Evolutionary conservation across 2,329 filamentous ascomycete genomes (phyloP), one percentile per base, ranked within the genome.

Genomic region (Claviceps sorghi): DNA sequence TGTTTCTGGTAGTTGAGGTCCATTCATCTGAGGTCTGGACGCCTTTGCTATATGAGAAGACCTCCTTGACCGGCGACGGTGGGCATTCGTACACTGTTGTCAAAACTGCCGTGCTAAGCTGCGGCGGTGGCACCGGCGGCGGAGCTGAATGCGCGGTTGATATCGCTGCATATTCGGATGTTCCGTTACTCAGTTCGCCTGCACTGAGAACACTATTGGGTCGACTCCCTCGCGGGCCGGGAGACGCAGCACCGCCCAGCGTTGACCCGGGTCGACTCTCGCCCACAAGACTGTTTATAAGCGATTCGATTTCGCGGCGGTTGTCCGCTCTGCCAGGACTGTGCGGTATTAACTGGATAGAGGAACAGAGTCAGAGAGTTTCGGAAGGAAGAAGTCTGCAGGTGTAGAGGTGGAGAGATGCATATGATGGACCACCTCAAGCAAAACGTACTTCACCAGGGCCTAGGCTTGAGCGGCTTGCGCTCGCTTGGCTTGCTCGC

Each of bases 1-100:
- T 63, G 1, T 76, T 69, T 34, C 75, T 72, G 36, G 75, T 71
- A 30, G 77, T 71, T 53, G 74, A 72, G 19, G 75, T 73, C 80
- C 86, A 86, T 56, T 84, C 81, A 61, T 88, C 85, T 22, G 84
- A 81, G 17, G 93, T 96, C 68, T 98, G 94, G 22, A 97, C 89
- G 52, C 83, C 90, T 72, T 96, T 97, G 75, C 87, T 97, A 74
- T 98, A 98, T 51, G 89, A 95, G 63, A 95, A 89, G 54, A 95
- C 76, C 67, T 98, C 93, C 58, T 84, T 80, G 52, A 84, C 79
- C 36, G 84, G 82, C 21, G 82, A 84, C 1, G 86, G 84, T 1
- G 85, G 81, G 57, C 82, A 86, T 67, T 95, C 90, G 68, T 85
- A 89, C 55, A 93, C 79, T 36, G 87, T 89, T 19, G 83, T 81